These are phyloP conservation scores for Aureobasidium sp. DNA, from an alignment of 2,329 filamentous ascomycete species.

Conservation along the genomic window DNA sequence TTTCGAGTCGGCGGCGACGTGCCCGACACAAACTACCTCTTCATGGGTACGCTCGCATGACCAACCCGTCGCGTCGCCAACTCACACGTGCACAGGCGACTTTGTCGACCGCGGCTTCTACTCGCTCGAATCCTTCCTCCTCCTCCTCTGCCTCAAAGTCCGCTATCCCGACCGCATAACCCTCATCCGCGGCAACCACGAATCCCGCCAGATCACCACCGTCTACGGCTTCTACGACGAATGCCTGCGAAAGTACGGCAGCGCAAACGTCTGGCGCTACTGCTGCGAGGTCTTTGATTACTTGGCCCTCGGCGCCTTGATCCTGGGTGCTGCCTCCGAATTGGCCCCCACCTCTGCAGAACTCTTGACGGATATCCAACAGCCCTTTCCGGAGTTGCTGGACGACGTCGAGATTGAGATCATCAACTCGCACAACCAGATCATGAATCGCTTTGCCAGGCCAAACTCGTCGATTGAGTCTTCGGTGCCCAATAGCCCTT, in stretches of 20 bases:
- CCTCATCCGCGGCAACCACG: slow-evolving; percentile 72
- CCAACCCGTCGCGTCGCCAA: too few relatives aligned
- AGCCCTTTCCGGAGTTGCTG: slow-evolving; percentile 46
- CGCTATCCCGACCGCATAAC: slow-evolving; percentile 97
- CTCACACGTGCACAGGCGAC: slow-evolving; percentile 56
- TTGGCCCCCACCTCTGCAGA: slow-evolving; percentile 36
- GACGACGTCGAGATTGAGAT: slow-evolving; percentile 89
- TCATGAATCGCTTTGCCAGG: slow-evolving; percentile 66
- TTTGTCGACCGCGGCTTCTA: slow-evolving; percentile 98
- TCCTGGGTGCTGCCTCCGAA: slow-evolving; percentile 70
- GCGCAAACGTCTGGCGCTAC: slow-evolving; percentile 86
- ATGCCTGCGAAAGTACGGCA: slow-evolving; percentile 91
- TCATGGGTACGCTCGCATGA: slow-evolving; percentile 68
- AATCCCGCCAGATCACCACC: slow-evolving; percentile 92
- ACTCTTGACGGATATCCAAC: slow-evolving; percentile 47
- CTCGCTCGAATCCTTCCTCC: slow-evolving; percentile 91
- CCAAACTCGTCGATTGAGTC: slow-evolving; percentile 28
- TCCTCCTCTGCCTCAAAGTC: slow-evolving; percentile 92
- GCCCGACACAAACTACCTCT: slow-evolving; percentile 92
- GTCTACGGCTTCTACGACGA: slow-evolving; percentile 99
- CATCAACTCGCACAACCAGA: slow-evolving; percentile 72
- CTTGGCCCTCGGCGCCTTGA: slow-evolving; percentile 80
- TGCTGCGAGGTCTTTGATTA: slow-evolving; percentile 99
- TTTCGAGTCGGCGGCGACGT: slow-evolving; percentile 91
- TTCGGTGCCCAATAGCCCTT: slow-evolving; percentile 23